Evolutionary conservation across 2,329 filamentous ascomycete genomes (phyloP), one percentile per base, ranked within the genome.

Genomic region (Helicocarpus griseus): DNA sequence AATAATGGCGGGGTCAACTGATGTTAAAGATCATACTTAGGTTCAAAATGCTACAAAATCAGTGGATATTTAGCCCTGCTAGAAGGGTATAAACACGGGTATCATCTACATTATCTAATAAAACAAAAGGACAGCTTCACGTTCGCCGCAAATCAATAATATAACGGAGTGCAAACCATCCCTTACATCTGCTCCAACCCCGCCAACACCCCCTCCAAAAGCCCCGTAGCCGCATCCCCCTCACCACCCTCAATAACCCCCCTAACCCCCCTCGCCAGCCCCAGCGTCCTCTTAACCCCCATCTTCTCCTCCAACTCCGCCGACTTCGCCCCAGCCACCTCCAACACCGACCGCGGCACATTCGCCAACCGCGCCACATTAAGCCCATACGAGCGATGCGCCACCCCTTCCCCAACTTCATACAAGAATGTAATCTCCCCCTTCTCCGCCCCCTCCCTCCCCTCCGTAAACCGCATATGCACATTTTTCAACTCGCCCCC

Each of bases 391-490:
- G 87, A 94, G 4, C 93, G 80, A 74, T 97, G 90, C 7, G 93
- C 91, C 9, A 95, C 87, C 9, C 93, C 93, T 57, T 93, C 87
- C 1, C 81, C 86, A 1, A 96, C 85, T 65, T 96, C 89, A 65
- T 98, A 98, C 46, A 98, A 69, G 63, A 98, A 98, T 0, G 93
- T 96, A 40, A 98, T 85, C 43, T 95, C 85, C 56, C 89, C 48
- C 31, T 54, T 85, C 43, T 95, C 85, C 56, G 89, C 48, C 31
- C 56, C 56, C 31, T 87, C 82, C 0, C 74, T 79, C 4, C 70
- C 73, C 62, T 81, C 78, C 3, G 79, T 82, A 69, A 98, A 98
- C 48, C 81, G 81, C 91, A 98, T 97, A 66, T 98, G 93, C 44
- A 96, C 87, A 66, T 97, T 97, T 60, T 78, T 82, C 59, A 96